Conservation (phyloP, 1,284 basidiomycete species). For the Ceratobasidium sp. region DNA sequence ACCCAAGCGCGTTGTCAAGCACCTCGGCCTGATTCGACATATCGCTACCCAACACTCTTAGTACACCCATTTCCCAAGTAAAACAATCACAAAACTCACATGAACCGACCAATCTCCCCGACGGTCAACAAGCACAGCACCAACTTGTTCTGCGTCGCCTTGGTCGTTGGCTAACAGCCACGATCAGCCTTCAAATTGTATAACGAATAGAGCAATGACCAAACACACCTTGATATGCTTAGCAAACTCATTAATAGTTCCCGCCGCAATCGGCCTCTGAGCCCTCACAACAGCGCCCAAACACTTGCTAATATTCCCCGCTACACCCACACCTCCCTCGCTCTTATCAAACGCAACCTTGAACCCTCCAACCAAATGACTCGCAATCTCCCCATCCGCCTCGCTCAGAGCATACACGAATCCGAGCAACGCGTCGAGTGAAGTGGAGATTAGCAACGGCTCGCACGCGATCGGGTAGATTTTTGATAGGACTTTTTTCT, state of each 20-base stretch:
- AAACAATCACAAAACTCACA: slow-evolving; percentile 64
- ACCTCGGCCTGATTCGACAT: slow-evolving; percentile 82
- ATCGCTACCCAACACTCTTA: slow-evolving; percentile 67
- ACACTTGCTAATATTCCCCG: slow-evolving; percentile 80
- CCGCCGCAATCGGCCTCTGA: slow-evolving; percentile 76
- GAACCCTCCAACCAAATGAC: slow-evolving; percentile 79
- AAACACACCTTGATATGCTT: slow-evolving; percentile 76
- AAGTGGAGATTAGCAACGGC: slow-evolving; percentile 73
- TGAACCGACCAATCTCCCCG: slow-evolving; percentile 89
- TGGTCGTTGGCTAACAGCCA: slow-evolving; percentile 67
- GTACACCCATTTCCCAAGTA: not conserved
- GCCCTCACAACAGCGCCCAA: slow-evolving; percentile 83
- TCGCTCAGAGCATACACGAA: slow-evolving; percentile 88
- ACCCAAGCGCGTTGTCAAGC: slow-evolving; percentile 78
- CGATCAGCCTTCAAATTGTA: slow-evolving; percentile 7
- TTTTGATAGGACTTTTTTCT: slow-evolving; percentile 74
- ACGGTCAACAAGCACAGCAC: slow-evolving; percentile 88
- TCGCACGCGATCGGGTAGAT: slow-evolving; percentile 82
- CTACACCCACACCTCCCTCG: slow-evolving; percentile 65
- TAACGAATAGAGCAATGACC: not conserved
- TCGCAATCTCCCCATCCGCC: slow-evolving; percentile 83
- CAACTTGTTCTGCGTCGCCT: slow-evolving; percentile 73
- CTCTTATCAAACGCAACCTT: slow-evolving; percentile 72
- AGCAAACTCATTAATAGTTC: slow-evolving; percentile 83
- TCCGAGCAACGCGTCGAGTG: slow-evolving; percentile 81